phyloP scores from a whole-genome alignment of 2,329 filamentous ascomycete genomes.

The Penicillium corylophilum region DNA sequence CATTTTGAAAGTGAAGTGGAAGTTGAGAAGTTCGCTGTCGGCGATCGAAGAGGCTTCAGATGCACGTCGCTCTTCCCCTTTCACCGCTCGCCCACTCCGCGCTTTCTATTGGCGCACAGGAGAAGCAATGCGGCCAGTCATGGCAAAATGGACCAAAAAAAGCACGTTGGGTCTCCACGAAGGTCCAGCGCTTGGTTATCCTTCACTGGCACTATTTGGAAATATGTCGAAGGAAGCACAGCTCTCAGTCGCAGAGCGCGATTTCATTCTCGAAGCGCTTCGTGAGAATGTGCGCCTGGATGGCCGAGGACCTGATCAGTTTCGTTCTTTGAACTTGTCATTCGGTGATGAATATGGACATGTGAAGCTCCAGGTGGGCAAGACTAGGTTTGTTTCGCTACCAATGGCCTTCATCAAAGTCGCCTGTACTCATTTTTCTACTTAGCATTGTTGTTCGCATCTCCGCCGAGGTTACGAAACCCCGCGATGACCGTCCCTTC shows the following conservation, averaged over 20 bases:
- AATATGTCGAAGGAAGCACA: slow-evolving; percentile 89
- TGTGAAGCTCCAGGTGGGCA: slow-evolving; percentile 81
- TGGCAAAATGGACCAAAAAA: slow-evolving; percentile 23
- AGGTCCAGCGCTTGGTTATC: slow-evolving; percentile 21
- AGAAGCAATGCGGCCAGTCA: slow-evolving; percentile 14
- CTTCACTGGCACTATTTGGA: slow-evolving; percentile 5
- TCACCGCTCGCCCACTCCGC: neutral
- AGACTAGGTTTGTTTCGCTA: slow-evolving; percentile 68
- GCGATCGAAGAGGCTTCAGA: slow-evolving; percentile 1
- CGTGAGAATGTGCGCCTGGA: slow-evolving; percentile 79
- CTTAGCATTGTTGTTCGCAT: slow-evolving; percentile 76
- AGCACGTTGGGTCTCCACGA: slow-evolving; percentile 18
- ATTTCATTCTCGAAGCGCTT: slow-evolving; percentile 81
- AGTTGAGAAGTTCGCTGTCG: neutral
- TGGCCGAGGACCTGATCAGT: slow-evolving; percentile 76
- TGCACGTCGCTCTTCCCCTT: neutral
- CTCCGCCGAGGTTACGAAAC: slow-evolving; percentile 82
- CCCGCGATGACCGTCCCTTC: slow-evolving; percentile 84
- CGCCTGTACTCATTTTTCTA: slow-evolving; percentile 17
- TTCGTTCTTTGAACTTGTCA: slow-evolving; percentile 70
- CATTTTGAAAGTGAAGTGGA: slow-evolving; percentile 29
- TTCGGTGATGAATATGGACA: slow-evolving; percentile 93
- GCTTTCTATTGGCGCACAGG: neutral
- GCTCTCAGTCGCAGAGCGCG: slow-evolving; percentile 82
- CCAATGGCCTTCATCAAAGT: neutral